phyloP scores from a whole-genome alignment of 176 grass and related monocot genomes.

The Hyparrhenia diplandra region DNA sequence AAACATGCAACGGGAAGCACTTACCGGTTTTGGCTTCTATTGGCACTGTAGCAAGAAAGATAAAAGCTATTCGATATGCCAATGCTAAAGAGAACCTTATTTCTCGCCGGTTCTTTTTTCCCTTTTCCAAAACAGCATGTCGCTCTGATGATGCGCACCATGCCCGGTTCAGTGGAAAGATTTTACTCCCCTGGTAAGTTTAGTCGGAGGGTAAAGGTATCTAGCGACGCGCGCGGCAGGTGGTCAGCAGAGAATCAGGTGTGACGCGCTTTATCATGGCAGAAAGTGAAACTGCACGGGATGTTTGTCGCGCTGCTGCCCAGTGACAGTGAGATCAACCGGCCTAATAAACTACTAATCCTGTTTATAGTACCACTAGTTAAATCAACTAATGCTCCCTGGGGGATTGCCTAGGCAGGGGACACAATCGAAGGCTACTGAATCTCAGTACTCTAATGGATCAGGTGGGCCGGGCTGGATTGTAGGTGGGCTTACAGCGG shows the following conservation, averaged over 20 bases:
- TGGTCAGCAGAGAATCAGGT: background rate
- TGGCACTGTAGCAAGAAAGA: background rate
- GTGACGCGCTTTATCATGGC: conserved; percentile 8
- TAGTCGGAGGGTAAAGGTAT: background rate
- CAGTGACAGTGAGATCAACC: background rate
- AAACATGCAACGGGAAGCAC: too few species aligned
- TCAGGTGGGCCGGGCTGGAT: background rate
- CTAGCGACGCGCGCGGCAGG: background rate
- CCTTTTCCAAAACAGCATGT: too few species aligned
- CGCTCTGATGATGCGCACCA: too few species aligned
- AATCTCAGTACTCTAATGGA: background rate
- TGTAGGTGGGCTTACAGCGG: background rate
- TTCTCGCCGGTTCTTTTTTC: too few species aligned
- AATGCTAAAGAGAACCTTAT: too few species aligned
- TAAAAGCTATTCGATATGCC: too few species aligned
- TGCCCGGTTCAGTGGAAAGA: too few species aligned
- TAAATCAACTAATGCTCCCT: background rate
- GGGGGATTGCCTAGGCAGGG: background rate
- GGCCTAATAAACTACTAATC: background rate
- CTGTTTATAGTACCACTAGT: background rate
- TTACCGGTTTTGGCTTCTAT: background rate
- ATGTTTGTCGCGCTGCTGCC: conserved; percentile 21
- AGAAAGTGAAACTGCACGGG: conserved; percentile 25
- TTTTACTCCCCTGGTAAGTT: background rate
- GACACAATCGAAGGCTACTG: background rate